A percentile compares a stretch with the other conserved stretches of the same genome.
Conservation (phyloP, 140 eudicot genomes). For the Bidens hawaiensis region DNA sequence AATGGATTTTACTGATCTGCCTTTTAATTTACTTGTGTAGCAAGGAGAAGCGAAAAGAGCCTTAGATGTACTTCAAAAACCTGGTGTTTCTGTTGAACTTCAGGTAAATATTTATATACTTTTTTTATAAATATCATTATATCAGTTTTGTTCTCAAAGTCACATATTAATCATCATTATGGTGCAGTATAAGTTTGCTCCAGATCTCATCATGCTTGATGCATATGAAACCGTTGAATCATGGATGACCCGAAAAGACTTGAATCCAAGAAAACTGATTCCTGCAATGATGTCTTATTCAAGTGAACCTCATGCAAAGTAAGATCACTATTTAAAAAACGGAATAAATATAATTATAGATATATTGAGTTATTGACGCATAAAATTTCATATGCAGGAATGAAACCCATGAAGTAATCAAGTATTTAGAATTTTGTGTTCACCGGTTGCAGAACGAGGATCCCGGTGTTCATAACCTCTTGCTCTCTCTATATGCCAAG, state of each 20-base stretch:
- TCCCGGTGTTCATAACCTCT: slow-evolving; percentile 90
- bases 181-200: slow-evolving; percentile 93
- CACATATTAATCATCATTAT: background rate
- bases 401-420: slow-evolving; percentile 94
- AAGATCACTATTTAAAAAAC: slow-evolving; percentile 14
- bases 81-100: slow-evolving; percentile 61
- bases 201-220: slow-evolving; percentile 98
- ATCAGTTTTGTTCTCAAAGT: slow-evolving; percentile 1
- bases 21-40: slow-evolving; percentile 32
- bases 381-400: slow-evolving; percentile 49
- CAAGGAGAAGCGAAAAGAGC: slow-evolving; percentile 99
- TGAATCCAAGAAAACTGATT: slow-evolving; percentile 90
- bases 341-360: background rate
- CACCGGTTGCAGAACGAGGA: slow-evolving; percentile 89
- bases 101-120: slow-evolving; percentile 43
- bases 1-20: background rate
- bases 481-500: slow-evolving; percentile 88
- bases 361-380: slow-evolving; percentile 8
- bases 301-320: slow-evolving; percentile 97
- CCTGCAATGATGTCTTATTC: slow-evolving; percentile 98
- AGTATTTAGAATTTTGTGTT: slow-evolving; percentile 81
- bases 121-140: background rate
- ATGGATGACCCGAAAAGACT: slow-evolving; percentile 83
- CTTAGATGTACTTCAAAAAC: slow-evolving; percentile 80
- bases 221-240: slow-evolving; percentile 97